Base-by-base conservation (phyloP, 148 eudicot genomes). In the Rhododendron ferrugineum region DNA sequence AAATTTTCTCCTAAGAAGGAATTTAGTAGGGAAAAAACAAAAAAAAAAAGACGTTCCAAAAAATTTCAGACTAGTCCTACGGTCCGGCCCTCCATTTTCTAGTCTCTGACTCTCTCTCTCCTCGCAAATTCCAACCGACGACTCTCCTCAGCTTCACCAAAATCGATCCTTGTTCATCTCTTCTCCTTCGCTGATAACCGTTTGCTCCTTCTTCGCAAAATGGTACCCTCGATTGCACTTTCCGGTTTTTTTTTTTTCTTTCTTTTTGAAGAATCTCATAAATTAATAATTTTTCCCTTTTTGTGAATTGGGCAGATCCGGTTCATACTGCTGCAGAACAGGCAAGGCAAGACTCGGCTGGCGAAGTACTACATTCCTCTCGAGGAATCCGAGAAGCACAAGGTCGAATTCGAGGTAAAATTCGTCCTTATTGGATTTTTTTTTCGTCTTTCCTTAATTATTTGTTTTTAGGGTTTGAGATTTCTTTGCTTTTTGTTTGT, bases 311-410 rank as follows among this genome's bases (percentile, higher is more conserved):
- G 74, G 86, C 89, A 90, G 92, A 90, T 92, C 88, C 90, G 92
- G 11, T 92, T 92, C 87, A 92, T 92, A 85, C 75, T 90, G 15
- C 87, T 92, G 20, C 94, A 92, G 81, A 92, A 92, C 88, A 89
- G 94, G 86, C 94, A 92, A 40, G 94, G 94, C 22, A 92, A 90
- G 86, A 92, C 94, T 70, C 92, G 92, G 68, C 88, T 92, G 10
- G 94, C 94, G 10, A 92, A 92, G 78, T 92, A 92, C 40, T 92
- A 92, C 89, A 87, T 92, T 86, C 94, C 94, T 72, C 91, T 92
- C 6, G 94, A 92, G 87, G 94, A 92, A 87, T 90, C 92, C 11
- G 92, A 92, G 92, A 92, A 92, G 84, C 94, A 92, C 83, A 92
- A 92, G 81, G 94, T 92, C 23, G 94, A 92, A 87, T 92, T 90